These are phyloP conservation scores for Singerocomus inundabilis DNA, from an alignment of 1,284 basidiomycete species.

Conservation along the genomic window DNA sequence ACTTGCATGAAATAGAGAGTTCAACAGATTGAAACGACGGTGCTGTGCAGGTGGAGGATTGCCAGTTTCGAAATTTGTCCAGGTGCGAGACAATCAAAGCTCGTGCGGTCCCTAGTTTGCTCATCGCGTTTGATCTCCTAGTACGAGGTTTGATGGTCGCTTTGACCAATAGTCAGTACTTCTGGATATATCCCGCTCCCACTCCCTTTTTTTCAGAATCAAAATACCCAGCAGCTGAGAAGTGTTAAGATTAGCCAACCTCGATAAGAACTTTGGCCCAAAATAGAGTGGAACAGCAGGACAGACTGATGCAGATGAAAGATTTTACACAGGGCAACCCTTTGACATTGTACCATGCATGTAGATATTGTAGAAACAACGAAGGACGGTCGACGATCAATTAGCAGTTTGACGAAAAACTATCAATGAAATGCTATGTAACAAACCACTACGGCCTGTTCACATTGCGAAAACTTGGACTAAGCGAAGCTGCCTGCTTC, in stretches of 20 bases:
- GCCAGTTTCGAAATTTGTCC: conserved; percentile 20
- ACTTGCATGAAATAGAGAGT: neutral
- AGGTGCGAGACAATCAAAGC: conserved; percentile 11
- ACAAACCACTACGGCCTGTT: too few species aligned
- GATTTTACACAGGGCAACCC: neutral
- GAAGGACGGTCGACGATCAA: too few species aligned
- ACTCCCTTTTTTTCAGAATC: neutral
- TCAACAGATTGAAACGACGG: neutral
- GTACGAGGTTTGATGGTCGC: conserved; percentile 21
- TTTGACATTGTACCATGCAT: neutral
- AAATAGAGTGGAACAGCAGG: neutral
- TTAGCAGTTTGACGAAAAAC: too few species aligned
- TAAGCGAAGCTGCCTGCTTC: too few species aligned
- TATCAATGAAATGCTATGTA: too few species aligned
- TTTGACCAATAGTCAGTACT: neutral
- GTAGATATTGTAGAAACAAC: too few species aligned
- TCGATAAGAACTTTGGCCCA: neutral
- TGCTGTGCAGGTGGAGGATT: conserved; percentile 15
- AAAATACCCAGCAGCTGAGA: too few species aligned
- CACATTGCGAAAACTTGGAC: too few species aligned
- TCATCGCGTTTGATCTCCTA: conserved; percentile 6
- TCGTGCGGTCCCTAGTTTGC: neutral
- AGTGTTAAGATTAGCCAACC: neutral
- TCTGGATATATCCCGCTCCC: too few species aligned
- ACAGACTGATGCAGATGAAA: neutral